Conservation (phyloP, 306 rosid genomes). For the Malus orientalis region DNA sequence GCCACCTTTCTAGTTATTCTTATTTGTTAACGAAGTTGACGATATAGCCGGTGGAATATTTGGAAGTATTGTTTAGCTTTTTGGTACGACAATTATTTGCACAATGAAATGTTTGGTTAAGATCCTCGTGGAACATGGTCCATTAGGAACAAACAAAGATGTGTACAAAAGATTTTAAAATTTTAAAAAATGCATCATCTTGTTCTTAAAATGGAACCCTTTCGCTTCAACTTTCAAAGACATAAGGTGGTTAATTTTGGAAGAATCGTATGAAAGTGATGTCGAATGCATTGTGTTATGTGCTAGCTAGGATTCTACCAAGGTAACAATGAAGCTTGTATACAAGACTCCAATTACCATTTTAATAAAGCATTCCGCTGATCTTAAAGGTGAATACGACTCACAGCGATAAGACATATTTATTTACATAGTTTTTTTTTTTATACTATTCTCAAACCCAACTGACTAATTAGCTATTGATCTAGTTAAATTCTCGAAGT, state of each 20-base stretch:
- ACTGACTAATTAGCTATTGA: too few relatives aligned
- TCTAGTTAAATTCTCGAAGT: too few relatives aligned
- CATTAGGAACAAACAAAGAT: background rate
- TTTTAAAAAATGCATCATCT: background rate
- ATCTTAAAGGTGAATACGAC: too few relatives aligned
- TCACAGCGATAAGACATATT: too few relatives aligned
- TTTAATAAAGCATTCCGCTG: too few relatives aligned
- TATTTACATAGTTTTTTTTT: too few relatives aligned
- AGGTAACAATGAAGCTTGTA: background rate
- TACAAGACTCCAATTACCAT: background rate
- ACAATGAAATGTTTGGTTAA: background rate
- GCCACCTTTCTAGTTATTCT: too few relatives aligned
- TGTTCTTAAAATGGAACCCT: background rate
- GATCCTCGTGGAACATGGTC: background rate
- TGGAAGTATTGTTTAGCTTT: background rate
- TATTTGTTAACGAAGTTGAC: background rate
- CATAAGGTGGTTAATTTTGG: background rate
- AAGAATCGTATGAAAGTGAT: background rate
- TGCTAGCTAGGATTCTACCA: background rate
- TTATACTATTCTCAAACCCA: too few relatives aligned
- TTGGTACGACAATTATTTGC: background rate
- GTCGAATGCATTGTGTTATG: background rate
- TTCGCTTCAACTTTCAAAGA: background rate
- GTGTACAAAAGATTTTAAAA: background rate
- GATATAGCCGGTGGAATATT: background rate